These are phyloP conservation scores for Ogataea pignaliae DNA, from an alignment of 805 yeast species.

Conservation along the genomic window DNA sequence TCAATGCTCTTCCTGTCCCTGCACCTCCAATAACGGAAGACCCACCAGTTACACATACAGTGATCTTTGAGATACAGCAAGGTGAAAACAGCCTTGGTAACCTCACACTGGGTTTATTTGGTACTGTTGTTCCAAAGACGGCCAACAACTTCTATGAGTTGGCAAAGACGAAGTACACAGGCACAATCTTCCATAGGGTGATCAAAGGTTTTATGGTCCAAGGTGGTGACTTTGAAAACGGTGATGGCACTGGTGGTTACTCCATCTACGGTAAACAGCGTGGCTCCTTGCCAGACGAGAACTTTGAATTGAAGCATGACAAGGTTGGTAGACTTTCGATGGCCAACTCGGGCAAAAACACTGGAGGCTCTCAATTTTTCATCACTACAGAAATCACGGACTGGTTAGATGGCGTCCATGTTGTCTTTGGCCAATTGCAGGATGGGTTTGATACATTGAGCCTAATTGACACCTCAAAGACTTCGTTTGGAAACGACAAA, in stretches of 20 bases:
- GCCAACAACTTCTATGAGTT: constrained; percentile 53
- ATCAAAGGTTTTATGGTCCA: constrained; percentile 74
- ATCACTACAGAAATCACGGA: constrained; percentile 51
- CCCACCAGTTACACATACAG: constrained; percentile 45
- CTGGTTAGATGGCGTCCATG: constrained; percentile 60
- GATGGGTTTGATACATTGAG: constrained; percentile 64
- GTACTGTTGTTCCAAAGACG: constrained; percentile 60
- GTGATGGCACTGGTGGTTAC: constrained; percentile 69
- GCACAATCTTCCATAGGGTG: constrained; percentile 66
- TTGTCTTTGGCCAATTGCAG: constrained; percentile 73
- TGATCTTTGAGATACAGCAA: constrained; percentile 36
- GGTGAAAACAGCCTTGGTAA: constrained; percentile 33
- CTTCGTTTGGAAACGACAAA: constrained; percentile 32
- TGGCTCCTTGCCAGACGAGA: constrained; percentile 66
- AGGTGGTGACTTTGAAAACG: constrained; percentile 78
- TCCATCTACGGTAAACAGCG: constrained; percentile 66
- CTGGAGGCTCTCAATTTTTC: constrained; percentile 68
- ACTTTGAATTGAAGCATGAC: constrained; percentile 45
- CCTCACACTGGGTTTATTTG: constrained; percentile 59
- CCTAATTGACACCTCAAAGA: constrained; percentile 53
- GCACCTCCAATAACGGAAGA: constrained; percentile 28
- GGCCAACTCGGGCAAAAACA: constrained; percentile 49
- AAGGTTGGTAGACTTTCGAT: constrained; percentile 43
- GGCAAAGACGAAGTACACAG: constrained; percentile 47
- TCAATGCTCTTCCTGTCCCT: constrained; percentile 4